These are phyloP conservation scores for Bruguiera parviflora DNA, from an alignment of 345 rosid species.

Conservation along the genomic window DNA sequence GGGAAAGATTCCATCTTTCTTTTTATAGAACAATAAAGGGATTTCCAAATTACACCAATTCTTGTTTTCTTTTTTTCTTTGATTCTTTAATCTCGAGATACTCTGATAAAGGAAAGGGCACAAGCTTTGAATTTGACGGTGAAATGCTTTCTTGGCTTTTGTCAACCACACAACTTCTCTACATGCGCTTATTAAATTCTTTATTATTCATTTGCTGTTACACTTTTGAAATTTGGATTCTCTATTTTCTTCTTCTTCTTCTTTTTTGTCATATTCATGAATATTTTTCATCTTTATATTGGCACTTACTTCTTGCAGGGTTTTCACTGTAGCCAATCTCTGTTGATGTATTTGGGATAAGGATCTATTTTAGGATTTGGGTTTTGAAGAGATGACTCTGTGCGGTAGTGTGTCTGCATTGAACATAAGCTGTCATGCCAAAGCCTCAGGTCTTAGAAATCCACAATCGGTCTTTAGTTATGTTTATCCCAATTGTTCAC, in stretches of 20 bases:
- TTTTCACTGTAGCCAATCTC: not conserved
- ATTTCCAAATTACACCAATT: not conserved
- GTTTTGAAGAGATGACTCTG: constrained; percentile 35
- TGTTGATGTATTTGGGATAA: not conserved
- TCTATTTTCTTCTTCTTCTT: not conserved
- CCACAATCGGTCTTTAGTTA: constrained; percentile 3
- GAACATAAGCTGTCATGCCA: constrained; percentile 34
- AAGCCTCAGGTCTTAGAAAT: constrained; percentile 1
- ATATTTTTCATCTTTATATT: not conserved
- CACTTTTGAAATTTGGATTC: not conserved
- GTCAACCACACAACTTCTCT: not conserved
- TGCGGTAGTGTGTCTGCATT: constrained; percentile 55
- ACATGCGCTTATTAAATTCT: not conserved
- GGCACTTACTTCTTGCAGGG: constrained; percentile 1
- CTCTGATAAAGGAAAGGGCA: not conserved
- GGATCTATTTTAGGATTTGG: not conserved
- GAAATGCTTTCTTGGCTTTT: not conserved
- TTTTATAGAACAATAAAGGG: not conserved
- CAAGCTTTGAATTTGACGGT: not conserved
- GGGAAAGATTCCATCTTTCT: not conserved
- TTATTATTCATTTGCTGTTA: not conserved
- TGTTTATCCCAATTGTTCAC: constrained; percentile 5
- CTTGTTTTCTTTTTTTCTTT: not conserved
- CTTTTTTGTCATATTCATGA: not conserved
- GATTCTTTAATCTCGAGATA: not conserved